Percentiles rank a stretch among this genome's conserved stretches.
These are phyloP conservation scores for Garcia nutans DNA, from an alignment of 345 rosid genomes.

Conservation along the genomic window DNA sequence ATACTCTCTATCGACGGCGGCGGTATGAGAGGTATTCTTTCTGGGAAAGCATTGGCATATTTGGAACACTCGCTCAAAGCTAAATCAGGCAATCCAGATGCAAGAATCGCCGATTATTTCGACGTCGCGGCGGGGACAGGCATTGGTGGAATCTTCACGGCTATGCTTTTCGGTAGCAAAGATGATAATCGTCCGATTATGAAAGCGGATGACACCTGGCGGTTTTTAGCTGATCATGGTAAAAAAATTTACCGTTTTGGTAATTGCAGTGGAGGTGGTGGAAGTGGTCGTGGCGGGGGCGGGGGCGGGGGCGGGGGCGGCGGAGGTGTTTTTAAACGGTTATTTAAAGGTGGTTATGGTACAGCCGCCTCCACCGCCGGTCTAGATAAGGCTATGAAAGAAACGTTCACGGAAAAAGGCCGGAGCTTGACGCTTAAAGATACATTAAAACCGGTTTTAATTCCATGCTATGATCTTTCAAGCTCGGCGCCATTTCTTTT, in stretches of 20 bases:
- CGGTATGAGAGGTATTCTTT: conserved; percentile 81
- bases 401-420: conserved; percentile 51
- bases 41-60: conserved; percentile 87
- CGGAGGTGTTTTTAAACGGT: conserved; percentile 41
- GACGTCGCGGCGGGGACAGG: conserved; percentile 95
- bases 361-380: conserved; percentile 42
- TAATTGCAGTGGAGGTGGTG: conserved; percentile 10
- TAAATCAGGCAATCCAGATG: conserved; percentile 85
- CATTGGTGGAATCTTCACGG: conserved; percentile 84
- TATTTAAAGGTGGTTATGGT: conserved; percentile 47
- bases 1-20: conserved; percentile 81
- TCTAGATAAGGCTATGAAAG: conserved; percentile 66
- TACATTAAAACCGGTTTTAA: conserved; percentile 81
- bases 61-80: conserved; percentile 73
- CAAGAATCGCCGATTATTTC: conserved; percentile 83
- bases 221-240: conserved; percentile 68
- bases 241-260: conserved; percentile 46
- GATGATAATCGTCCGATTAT: conserved; percentile 70
- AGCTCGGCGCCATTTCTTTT: conserved; percentile 89
- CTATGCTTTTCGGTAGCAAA: conserved; percentile 82
- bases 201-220: conserved; percentile 90
- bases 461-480: conserved; percentile 86
- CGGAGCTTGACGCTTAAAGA: conserved; percentile 67
- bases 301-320: conserved; percentile 21
- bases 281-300: conserved; percentile 15